Evolutionary conservation across 495 filamentous ascomycete species (phyloP).

Genomic region (Friedmanniomyces endolithicus): DNA sequence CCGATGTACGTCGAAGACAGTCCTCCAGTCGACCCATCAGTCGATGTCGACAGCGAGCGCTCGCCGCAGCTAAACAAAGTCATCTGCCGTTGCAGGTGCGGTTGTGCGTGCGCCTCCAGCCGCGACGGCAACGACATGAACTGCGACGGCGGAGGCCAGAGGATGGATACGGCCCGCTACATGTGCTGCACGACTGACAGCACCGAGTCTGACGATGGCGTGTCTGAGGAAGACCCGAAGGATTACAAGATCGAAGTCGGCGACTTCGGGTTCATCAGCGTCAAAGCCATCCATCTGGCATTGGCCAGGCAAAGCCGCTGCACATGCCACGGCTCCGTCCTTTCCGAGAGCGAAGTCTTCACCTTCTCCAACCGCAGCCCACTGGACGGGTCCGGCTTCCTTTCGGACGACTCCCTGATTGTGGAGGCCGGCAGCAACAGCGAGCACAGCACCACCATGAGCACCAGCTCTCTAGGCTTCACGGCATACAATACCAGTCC

Average conservation of each 20-base stretch:
- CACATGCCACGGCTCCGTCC: background rate
- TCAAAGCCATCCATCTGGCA: background rate
- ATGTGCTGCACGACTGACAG: too few species aligned
- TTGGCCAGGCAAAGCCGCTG: slow-evolving; percentile 1
- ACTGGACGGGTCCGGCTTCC: background rate
- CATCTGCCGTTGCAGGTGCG: background rate
- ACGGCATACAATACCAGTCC: background rate
- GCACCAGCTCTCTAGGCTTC: background rate
- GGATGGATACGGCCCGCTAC: too few species aligned
- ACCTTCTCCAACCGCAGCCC: background rate
- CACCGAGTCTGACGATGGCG: background rate
- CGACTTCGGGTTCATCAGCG: background rate
- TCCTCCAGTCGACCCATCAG: background rate
- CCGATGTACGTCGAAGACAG: background rate
- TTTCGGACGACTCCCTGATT: background rate
- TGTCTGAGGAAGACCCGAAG: background rate
- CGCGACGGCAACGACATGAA: background rate
- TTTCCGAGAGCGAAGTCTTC: background rate
- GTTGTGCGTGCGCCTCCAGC: background rate
- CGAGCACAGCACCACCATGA: background rate
- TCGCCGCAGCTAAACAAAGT: background rate
- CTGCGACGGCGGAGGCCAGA: background rate
- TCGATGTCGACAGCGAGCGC: background rate
- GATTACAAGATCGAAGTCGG: background rate
- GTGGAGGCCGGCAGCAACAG: background rate